Conservation (phyloP, 129 eudicot species). For the Flaveria sonorensis region DNA sequence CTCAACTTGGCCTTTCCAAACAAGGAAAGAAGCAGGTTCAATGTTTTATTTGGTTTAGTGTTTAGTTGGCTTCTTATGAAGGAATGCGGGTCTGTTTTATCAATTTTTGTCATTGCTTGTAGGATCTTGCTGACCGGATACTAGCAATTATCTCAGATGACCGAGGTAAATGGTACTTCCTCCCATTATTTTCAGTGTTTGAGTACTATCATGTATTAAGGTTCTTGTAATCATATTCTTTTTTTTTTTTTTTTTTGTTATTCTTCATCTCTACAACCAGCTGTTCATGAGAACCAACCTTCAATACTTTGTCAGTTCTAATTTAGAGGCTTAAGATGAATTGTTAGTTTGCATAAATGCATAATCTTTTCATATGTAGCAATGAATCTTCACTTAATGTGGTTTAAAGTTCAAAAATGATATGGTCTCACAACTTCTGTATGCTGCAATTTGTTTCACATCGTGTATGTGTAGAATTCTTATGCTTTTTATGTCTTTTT, state of each 20-base stretch:
- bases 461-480: not conserved
- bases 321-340: slow-evolving; percentile 9
- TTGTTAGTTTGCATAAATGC: slow-evolving; percentile 9
- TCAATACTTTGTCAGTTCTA: not conserved
- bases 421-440: not conserved
- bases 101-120: slow-evolving; percentile 28
- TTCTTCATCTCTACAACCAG: not conserved
- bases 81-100: slow-evolving; percentile 13
- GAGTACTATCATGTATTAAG: slow-evolving; percentile 8
- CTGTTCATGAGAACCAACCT: not conserved
- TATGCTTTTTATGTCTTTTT: not conserved
- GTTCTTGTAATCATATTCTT: slow-evolving; percentile 18
- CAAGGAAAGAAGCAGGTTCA: slow-evolving; percentile 99
- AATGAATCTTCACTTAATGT: slow-evolving; percentile 8
- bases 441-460: slow-evolving; percentile 5
- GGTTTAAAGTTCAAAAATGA: slow-evolving; percentile 14
- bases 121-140: slow-evolving; percentile 96
- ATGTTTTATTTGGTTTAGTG: slow-evolving; percentile 12
- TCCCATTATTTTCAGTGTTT: slow-evolving; percentile 4
- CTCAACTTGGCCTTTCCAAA: slow-evolving; percentile 88
- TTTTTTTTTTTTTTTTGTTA: not conserved
- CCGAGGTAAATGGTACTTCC: slow-evolving; percentile 55
- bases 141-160: slow-evolving; percentile 77
- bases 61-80: slow-evolving; percentile 11
- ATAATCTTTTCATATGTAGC: not conserved